These are phyloP conservation scores for Pseudocercospora pini-densiflorae DNA, from an alignment of 2,329 filamentous ascomycete species.

Conservation along the genomic window DNA sequence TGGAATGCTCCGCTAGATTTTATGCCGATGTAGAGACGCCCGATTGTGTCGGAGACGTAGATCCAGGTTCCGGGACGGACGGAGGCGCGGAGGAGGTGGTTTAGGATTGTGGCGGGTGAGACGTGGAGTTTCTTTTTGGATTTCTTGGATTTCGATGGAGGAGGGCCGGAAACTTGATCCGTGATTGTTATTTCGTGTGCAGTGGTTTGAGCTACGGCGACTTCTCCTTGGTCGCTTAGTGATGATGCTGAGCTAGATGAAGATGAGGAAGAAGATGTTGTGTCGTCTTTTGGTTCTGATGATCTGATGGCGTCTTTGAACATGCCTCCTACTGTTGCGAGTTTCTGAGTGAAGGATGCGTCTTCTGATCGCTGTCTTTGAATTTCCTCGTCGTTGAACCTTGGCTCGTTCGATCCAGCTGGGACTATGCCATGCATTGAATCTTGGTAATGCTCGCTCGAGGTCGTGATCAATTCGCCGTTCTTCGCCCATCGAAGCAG, in stretches of 20 bases:
- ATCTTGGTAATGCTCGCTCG: conserved; percentile 72
- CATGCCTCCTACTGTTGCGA: conserved; percentile 24
- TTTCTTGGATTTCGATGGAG: conserved; percentile 4
- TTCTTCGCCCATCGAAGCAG: conserved; percentile 86
- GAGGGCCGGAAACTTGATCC: conserved; percentile 34
- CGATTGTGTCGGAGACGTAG: conserved; percentile 83
- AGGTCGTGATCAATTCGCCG: conserved; percentile 75
- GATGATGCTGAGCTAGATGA: conserved; percentile 46
- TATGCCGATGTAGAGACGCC: conserved; percentile 85
- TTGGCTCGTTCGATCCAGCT: conserved; percentile 45
- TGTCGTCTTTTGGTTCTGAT: conserved; percentile 9
- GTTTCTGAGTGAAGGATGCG: conserved; percentile 19
- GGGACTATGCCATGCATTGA: conserved; percentile 67
- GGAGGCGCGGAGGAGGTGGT: conserved; percentile 75
- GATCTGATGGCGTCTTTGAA: conserved; percentile 20
- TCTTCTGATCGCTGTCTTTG: conserved; percentile 18
- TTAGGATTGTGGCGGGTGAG: conserved; percentile 73
- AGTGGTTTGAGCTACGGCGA: conserved; percentile 6
- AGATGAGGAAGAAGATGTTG: conserved; percentile 7
- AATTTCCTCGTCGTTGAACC: conserved; percentile 36
- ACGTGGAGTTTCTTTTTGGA: conserved; percentile 63
- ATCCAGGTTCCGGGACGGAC: conserved; percentile 91
- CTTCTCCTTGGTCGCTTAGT: conserved; percentile 38
- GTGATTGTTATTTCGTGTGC: conserved; percentile 55
- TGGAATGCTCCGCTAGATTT: conserved; percentile 87